Percentiles rank a stretch among this genome's conserved stretches.
These are phyloP conservation scores for Lactuca sativa DNA, from an alignment of 129 eudicot species.

Conservation along the genomic window DNA sequence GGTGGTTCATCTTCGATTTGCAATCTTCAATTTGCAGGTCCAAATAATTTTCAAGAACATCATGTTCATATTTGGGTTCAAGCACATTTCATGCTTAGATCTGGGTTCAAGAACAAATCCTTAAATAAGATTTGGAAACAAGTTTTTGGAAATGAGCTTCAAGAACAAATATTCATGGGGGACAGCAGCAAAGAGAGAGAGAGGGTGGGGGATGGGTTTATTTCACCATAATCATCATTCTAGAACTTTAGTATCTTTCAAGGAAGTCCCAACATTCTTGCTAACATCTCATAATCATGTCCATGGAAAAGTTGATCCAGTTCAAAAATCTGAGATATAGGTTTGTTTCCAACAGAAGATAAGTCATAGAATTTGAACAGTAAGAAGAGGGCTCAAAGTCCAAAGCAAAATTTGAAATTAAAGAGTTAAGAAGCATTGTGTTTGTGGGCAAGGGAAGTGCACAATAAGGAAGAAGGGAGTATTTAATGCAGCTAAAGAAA, in stretches of 20 bases:
- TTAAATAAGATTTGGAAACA: too few species aligned
- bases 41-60: too few species aligned
- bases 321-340: conserved; percentile 2
- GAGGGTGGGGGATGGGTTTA: too few species aligned
- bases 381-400: neutral
- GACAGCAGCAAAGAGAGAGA: too few species aligned
- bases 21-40: too few species aligned
- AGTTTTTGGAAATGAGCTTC: too few species aligned
- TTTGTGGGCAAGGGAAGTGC: neutral
- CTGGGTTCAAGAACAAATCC: too few species aligned
- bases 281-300: neutral
- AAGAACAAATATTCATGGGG: too few species aligned
- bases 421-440: conserved; percentile 12
- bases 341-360: conserved; percentile 13
- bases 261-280: conserved; percentile 8
- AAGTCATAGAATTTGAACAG: neutral
- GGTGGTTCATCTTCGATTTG: too few species aligned
- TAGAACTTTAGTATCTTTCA: conserved; percentile 15
- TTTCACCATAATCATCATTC: neutral
- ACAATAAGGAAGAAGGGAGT: conserved; percentile 5
- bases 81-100: too few species aligned
- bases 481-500: neutral
- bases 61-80: too few species aligned
- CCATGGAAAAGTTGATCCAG: neutral
- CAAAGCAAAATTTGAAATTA: conserved; percentile 9